phyloP scores from a whole-genome alignment of 2,329 filamentous ascomycete genomes.

The Lachnum nothofagi region DNA sequence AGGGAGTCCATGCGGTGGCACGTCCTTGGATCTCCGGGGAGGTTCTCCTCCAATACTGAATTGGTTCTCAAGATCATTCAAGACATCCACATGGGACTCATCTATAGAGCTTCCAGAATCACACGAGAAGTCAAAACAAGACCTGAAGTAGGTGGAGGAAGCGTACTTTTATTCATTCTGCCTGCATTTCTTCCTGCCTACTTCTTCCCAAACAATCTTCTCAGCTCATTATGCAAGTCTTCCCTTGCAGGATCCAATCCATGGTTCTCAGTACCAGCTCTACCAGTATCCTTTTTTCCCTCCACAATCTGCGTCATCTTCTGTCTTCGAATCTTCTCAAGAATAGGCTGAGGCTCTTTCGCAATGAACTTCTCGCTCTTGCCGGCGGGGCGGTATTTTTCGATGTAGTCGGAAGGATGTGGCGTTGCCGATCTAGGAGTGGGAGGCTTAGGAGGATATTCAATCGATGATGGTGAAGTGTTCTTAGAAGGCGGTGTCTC shows the following conservation, averaged over 20 bases:
- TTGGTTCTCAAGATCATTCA: too few species aligned
- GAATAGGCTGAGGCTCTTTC: constrained; percentile 17
- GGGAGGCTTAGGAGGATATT: neutral
- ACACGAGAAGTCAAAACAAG: too few species aligned
- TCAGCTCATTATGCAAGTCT: constrained; percentile 23
- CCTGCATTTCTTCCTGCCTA: constrained; percentile 1
- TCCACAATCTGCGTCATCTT: constrained; percentile 2
- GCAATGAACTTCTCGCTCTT: constrained; percentile 14
- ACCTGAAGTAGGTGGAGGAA: too few species aligned
- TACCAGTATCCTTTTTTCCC: neutral
- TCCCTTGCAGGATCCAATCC: constrained; percentile 7
- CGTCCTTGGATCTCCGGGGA: too few species aligned
- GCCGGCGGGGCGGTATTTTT: constrained; percentile 16
- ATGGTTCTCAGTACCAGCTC: neutral
- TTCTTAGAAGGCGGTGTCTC: neutral
- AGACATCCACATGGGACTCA: too few species aligned
- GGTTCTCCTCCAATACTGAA: too few species aligned
- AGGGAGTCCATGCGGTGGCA: too few species aligned
- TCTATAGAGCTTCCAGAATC: too few species aligned
- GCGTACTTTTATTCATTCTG: neutral
- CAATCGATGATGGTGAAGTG: neutral
- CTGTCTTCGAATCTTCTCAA: constrained; percentile 20
- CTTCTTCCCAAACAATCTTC: constrained; percentile 20
- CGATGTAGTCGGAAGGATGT: constrained; percentile 18
- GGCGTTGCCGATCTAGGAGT: too few species aligned